phyloP scores from a whole-genome alignment of 2,329 filamentous ascomycete species.

The Colletotrichum sp. region DNA sequence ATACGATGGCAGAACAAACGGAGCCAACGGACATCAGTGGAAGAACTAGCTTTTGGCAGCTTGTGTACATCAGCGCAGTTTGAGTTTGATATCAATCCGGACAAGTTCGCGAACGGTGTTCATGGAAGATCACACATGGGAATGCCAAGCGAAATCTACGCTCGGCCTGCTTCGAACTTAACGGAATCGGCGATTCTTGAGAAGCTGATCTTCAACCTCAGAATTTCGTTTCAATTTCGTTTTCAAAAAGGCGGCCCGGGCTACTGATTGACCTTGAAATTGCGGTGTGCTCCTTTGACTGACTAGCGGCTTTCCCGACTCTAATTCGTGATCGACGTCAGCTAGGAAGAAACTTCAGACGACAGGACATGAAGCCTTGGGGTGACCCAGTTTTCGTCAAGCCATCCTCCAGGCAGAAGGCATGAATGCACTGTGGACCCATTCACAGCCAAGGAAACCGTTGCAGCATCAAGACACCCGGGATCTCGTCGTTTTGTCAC shows the following conservation, averaged over 20 bases:
- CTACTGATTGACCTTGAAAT: neutral
- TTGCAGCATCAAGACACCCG: neutral
- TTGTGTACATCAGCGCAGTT: neutral
- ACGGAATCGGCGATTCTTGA: neutral
- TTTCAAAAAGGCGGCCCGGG: neutral
- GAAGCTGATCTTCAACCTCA: neutral
- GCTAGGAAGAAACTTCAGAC: neutral
- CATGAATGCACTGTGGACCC: neutral
- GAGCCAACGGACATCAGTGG: slow-evolving; percentile 15
- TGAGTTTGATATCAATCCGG: neutral
- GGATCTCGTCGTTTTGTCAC: neutral
- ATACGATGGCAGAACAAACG: slow-evolving; percentile 2
- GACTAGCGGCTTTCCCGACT: neutral
- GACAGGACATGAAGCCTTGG: neutral
- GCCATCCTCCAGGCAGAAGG: neutral
- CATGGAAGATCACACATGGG: neutral
- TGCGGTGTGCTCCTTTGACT: neutral
- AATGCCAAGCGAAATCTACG: neutral
- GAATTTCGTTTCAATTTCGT: neutral
- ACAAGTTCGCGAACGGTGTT: neutral
- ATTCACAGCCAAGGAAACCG: neutral
- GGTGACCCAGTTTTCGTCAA: neutral
- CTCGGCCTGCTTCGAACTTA: neutral
- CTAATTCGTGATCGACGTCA: neutral
- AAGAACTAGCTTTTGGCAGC: neutral